Percentiles rank a stretch among this genome's conserved stretches.
These are phyloP conservation scores for Sicyos baderoa DNA, from an alignment of 306 rosid species.

Conservation along the genomic window DNA sequence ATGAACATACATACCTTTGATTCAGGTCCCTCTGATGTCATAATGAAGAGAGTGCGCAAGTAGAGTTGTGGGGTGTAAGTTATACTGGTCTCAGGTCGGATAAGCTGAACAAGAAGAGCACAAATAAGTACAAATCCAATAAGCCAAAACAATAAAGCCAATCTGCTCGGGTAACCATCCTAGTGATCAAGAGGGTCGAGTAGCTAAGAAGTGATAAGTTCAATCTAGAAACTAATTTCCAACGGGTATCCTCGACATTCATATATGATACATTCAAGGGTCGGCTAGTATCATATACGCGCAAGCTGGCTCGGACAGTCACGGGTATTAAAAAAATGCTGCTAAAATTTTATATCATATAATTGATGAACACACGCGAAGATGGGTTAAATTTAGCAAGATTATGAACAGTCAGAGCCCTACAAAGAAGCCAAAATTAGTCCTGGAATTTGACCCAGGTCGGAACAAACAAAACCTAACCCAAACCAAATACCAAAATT, in stretches of 20 bases:
- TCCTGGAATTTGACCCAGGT: too few species aligned
- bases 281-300: too few species aligned
- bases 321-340: not conserved
- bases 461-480: too few species aligned
- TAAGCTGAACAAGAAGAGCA: constrained; percentile 1
- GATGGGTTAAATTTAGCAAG: not conserved
- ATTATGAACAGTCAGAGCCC: too few species aligned
- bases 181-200: too few species aligned
- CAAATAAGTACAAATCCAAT: not conserved
- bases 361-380: not conserved
- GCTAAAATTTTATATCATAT: not conserved
- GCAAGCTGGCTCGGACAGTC: too few species aligned
- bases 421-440: too few species aligned
- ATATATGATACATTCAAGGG: too few species aligned
- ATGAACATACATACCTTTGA: not conserved
- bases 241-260: too few species aligned
- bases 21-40: constrained; percentile 10
- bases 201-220: too few species aligned
- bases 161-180: too few species aligned
- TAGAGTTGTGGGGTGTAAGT: not conserved
- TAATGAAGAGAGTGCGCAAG: not conserved
- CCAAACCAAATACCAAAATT: not conserved
- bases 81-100: not conserved
- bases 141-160: constrained; percentile 5
- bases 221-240: too few species aligned